Evolutionary conservation across 1,284 basidiomycete species (phyloP), one percentile per base, ranked within the genome.

Genomic region (Boletellus deceptivus): DNA sequence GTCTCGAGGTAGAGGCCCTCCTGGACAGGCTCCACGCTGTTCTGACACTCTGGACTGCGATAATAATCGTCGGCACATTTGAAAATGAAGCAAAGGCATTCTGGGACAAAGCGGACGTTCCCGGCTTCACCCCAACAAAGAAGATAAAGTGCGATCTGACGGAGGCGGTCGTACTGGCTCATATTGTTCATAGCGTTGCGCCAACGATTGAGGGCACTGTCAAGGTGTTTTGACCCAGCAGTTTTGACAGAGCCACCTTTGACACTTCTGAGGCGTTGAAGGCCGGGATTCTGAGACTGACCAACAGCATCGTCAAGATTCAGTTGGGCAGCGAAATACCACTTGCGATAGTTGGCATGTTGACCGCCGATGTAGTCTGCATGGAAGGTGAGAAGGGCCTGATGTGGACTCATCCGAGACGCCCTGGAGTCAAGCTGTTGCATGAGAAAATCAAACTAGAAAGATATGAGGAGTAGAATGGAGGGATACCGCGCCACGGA

Each of bases 1-100:
- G 89, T 83, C 52, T 93, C 84, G 43, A 99, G 83, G 70, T 96
- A 99, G 27, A 99, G 75, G 42, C 96, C 96, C 65, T 99, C 97
- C 5, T 92, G 91, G 3, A 98, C 92, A 13, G 95, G 89, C 54
- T 99, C 97, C 49, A 93, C 75, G 58, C 88, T 78, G 74, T 93
- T 97, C 75, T 99, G 97, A 70, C 96, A 99, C 70, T 99, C 97
- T 33, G 95, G 87, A 53, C 92, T 95, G 58, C 96, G 92, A 72
- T 99, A 99, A 71, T 98, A 99, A 75, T 99, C 96, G 71, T 99
- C 96, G 47, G 97, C 96, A 65, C 96, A 99, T 75, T 99, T 99
- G 88, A 99, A 99, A 70, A 99, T 96, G 82, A 98, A 99, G 76
- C 96, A 98, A 49, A 99, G 75, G 65, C 91, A 94, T 69, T 99